Base-by-base conservation (phyloP, 2,329 filamentous ascomycete species). In the Cadophora sp. region DNA sequence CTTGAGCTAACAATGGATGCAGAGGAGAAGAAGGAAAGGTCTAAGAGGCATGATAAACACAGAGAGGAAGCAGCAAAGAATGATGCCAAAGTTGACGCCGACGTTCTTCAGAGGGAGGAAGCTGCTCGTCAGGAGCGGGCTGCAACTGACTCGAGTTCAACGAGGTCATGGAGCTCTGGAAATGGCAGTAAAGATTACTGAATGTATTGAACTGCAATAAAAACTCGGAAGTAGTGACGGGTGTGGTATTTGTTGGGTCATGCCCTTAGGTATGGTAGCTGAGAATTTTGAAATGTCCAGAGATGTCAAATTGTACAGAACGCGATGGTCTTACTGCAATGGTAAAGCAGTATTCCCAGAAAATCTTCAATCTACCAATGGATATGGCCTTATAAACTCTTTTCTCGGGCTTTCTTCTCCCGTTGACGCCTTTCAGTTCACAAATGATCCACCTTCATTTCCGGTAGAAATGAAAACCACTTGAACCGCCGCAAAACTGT, bases 401-500 rank as follows among this genome's bases (percentile, higher is more conserved):
- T 18, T 2, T 45, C 13, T 18, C 41, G 11, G 36, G 36, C 36
- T 45, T 4, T 43, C 41, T 16, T 2, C 18, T 45, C 18, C 3
- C 41, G n/a, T 45, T 45, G 41, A 8, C 16, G 7, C 7, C 20
- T 20, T 20, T 20, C 47, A 24, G 13, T 11, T 8, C 13, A 11
- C 47, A 1, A 48, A 24, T 20, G 18, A 18, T 24, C 47, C 22
- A 16, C 24, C 48, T 16, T 33, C 27, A 20, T 55, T 56, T 13
- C 53, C 33, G 2, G 53, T 16, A 4, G 53, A 20, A 41, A 68
- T 63, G 51, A 70, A 68, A 9, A 70, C 66, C 13, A 70, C 68
- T 18, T 68, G 66, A n/a, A 70, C 66, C 0, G 68, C 64, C n/a
- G 51, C 59, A 51, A 66, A 66, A 43, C 64, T 66, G 24, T 20